A percentile compares a stretch with the other conserved stretches of the same genome.
Evolutionary conservation across 2,329 filamentous ascomycete genomes (phyloP).

Genomic region (Cordyceps farinosa): DNA sequence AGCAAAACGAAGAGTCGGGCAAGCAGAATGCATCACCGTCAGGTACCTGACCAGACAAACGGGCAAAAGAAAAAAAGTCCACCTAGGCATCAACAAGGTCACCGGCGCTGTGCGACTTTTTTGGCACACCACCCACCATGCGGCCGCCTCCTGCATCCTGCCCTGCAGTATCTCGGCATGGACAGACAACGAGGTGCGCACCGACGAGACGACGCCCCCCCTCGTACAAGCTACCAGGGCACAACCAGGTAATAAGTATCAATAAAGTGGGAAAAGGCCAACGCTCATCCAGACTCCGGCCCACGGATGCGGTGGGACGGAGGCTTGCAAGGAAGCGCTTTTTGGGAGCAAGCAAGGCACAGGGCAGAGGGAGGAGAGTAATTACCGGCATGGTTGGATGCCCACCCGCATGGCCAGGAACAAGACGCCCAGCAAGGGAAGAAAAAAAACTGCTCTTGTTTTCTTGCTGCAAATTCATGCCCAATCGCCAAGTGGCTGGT

Average conservation of each 20-base stretch:
- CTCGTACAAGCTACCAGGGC: not conserved
- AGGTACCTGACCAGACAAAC: not conserved
- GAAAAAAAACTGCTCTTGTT: not conserved
- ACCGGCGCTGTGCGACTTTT: not conserved
- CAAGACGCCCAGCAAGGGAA: not conserved
- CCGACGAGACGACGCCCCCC: not conserved
- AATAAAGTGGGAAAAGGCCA: not conserved
- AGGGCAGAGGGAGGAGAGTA: not conserved
- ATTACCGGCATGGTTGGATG: not conserved
- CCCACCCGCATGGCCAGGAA: not conserved
- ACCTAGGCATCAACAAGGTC: not conserved
- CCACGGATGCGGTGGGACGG: not conserved
- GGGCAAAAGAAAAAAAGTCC: not conserved
- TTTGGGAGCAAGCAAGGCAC: not conserved
- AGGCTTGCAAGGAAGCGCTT: not conserved
- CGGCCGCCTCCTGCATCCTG: not conserved
- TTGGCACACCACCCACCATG: not conserved
- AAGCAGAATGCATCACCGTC: no score
- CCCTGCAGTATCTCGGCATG: not conserved
- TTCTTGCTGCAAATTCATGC: not conserved
- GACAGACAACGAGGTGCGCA: not conserved
- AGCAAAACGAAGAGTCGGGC: not conserved
- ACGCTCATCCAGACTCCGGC: not conserved
- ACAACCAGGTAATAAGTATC: not conserved
- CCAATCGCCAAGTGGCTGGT: constrained; percentile 1